Evolutionary conservation across 2,329 filamentous ascomycete genomes (phyloP), one percentile per base, ranked within the genome.

Genomic region (Beauveria scarabaeidicola): DNA sequence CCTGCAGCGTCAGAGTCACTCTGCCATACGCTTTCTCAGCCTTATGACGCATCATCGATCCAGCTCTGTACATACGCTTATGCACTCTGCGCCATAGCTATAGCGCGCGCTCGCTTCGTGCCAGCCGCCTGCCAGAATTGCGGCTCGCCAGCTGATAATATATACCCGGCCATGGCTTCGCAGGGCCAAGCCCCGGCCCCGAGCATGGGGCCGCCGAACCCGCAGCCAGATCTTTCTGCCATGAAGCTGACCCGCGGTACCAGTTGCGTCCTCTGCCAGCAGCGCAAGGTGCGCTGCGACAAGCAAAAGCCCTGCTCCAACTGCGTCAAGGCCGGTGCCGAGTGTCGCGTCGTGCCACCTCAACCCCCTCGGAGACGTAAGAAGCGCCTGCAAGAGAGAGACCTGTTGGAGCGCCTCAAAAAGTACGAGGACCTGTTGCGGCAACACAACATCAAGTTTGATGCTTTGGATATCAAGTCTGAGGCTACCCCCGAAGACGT

Each of bases 221-320:
- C 66, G 51, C 62, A 65, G 27, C 63, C 63, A 62, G 79, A 81
- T 61, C 67, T 75, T 57, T 74, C 76, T 43, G 71, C 74, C 59
- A 70, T 81, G 64, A 84, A 84, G 70, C 71, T 84, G 65, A 84
- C 81, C 43, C 77, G 82, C 53, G 81, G 81, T 61, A 81, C 82
- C 62, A 83, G 81, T 62, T 93, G 89, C 67, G 79, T 90, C 15
- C 78, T 86, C 21, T 93, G 89, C 68, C 88, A 91, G 69, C 87
- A 89, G 69, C 83, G 87, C 62, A 91, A 91, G 70, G 81, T 91
- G 46, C 85, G 85, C 61, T 91, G 88, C 71, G 85, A 90, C 71
- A 87, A 87, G 72, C 83, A 80, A 65, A 85, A 85, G 71, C 88
- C 88, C 17, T 91, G 88, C 68, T 77, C 81, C 66, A 87, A 87